phyloP scores from a whole-genome alignment of 495 filamentous ascomycete species.

The Terfezia boudieri region DNA sequence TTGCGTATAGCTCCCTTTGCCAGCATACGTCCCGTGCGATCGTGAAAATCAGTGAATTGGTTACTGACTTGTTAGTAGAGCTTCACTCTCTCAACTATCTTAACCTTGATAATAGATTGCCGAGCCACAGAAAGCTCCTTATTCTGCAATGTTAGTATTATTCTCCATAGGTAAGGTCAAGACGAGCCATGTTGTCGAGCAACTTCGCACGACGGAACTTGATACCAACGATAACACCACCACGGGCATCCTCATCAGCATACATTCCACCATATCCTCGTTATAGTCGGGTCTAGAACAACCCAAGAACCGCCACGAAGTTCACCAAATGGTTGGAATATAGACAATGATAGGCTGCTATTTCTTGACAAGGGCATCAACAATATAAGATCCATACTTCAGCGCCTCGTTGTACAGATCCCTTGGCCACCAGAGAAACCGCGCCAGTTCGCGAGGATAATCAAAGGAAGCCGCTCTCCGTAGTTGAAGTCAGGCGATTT shows the following conservation, averaged over 20 bases:
- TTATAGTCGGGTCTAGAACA: constrained; percentile 98
- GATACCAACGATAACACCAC: constrained; percentile 95
- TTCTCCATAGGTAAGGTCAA: constrained; percentile 61
- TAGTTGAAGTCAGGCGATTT: constrained; percentile 99
- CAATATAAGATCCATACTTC: constrained; percentile 97
- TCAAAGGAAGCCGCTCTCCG: constrained; percentile 89
- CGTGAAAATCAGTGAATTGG: constrained; percentile 93
- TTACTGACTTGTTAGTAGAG: constrained; percentile 76
- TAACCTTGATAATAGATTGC: constrained; percentile 51
- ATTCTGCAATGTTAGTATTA: constrained; percentile 58
- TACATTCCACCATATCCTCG: constrained; percentile 98
- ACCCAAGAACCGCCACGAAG: constrained; percentile 99
- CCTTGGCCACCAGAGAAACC: constrained; percentile 98
- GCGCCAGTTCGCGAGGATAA: constrained; percentile 99
- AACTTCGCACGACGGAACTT: constrained; percentile 96
- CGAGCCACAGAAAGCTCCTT: constrained; percentile 46
- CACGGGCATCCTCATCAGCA: constrained; percentile 83
- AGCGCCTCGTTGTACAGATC: constrained; percentile 99
- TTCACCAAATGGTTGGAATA: constrained; percentile 88
- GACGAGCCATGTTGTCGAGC: constrained; percentile 89
- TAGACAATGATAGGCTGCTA: constrained; percentile 98
- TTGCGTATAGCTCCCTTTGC: constrained; percentile 85
- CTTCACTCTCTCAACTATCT: constrained; percentile 74
- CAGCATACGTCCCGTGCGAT: constrained; percentile 91
- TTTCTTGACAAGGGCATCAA: constrained; percentile 91